Evolutionary conservation across 2,329 filamentous ascomycete genomes (phyloP), one percentile per base, ranked within the genome.

Genomic region (Alternaria burnsii): DNA sequence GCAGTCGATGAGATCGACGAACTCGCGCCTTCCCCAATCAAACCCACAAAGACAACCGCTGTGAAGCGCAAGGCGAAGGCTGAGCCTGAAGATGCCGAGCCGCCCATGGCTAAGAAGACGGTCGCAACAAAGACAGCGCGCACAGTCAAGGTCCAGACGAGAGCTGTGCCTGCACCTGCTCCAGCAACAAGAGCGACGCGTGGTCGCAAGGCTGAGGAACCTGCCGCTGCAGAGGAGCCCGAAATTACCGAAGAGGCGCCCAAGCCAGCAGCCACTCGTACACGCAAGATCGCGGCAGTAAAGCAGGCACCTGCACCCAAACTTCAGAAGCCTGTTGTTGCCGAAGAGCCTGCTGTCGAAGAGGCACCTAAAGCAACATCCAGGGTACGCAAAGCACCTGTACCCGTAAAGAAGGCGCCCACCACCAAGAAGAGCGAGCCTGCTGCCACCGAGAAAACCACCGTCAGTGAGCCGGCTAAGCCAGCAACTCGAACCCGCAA

Each of bases 101-200:
- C 46, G 11, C 59, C 68, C 7, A 28, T 56, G 20, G 60, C 65
- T 18, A 71, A 66, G 62, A 72, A 69, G 64, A 51, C 65, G 7
- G 59, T 66, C 12, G 58, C 59, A 12, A 65, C 70, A 32, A 69
- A 65, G 52, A 57, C 68, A n/a, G 70, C 65, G 43, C 71, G 71
- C 57, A 59, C 64, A 26, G 61, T 63, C 52, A 73, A 70, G 38
- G 56, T 55, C 36, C 69, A 69, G 52, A 65, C 61, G 44, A 54
- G 59, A 54, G 61, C 58, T 52, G 62, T 65, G 51, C 58, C 65
- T 8, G 62, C 61, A 24, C 54, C 66, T 53, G 67, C 62, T 50
- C 64, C 65, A 32, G 60, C 71, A 11, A 73, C 70, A 62, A 61
- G 68, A 22, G 67, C 72, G 18, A 71, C 67, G 22, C 71, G 72